Base-by-base conservation (phyloP, 306 rosid genomes). In the Urtica urens region DNA sequence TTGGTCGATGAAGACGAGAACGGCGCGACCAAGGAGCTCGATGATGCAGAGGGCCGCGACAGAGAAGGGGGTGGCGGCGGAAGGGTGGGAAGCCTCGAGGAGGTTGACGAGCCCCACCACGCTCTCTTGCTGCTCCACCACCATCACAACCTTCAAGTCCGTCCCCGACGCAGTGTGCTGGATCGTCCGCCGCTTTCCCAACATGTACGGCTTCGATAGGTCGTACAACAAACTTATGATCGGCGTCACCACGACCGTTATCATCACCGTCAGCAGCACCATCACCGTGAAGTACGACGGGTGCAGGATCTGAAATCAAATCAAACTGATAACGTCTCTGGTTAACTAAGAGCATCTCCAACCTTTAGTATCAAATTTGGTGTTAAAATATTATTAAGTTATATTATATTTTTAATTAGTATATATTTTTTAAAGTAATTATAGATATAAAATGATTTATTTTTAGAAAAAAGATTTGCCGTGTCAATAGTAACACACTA, bases 131-230 rank as follows among this genome's bases (percentile, higher is more conserved):
- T 79, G 70, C 0, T 68, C 23, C 18, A 84, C 71, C 43, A 77
- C 59, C 8, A 84, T 52, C 0, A 84, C 44, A 7, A 78, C 23
- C 1, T 69, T 58, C 3, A 88, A 74, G 16, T 72, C 78, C 9
- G 38, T 3, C 9, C 51, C 61, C 7, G 66, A 76, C 9, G 79
- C 68, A 2, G 72, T 67, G 67, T 87, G 87, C 29, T 83, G 93
- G 57, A 87, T 66, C 39, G 74, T 76, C 59, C 94, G 74, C 18
- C 83, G 67, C 70, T 76, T 77, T 68, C 29, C 73, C 38, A 83
- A 63, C 68, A 70, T 81, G 76, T 88, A 84, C 17, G 93, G 97
- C 56, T 33, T 81, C 57, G 95, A 59, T 19, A 95, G 97, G 49
- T 88, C 97, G 30, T 81, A 78, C 4, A 84, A 38, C 29, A 78